Evolutionary conservation across 2,329 filamentous ascomycete genomes (phyloP).

Genomic region (Tolypocladium endophyticum): DNA sequence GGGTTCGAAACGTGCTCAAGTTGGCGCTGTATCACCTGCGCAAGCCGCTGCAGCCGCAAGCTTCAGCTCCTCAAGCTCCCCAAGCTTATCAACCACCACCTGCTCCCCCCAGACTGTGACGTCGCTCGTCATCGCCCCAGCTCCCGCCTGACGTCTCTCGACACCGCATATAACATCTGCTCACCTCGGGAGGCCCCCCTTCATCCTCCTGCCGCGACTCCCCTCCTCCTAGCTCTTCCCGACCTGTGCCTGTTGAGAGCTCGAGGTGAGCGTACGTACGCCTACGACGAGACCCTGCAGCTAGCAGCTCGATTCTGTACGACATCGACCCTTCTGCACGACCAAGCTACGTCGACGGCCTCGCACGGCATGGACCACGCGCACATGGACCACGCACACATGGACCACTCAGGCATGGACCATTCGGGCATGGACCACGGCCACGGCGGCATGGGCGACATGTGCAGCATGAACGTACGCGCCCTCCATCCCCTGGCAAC

Average conservation of each 20-base stretch:
- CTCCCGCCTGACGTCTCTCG: neutral
- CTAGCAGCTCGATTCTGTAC: neutral
- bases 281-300: neutral
- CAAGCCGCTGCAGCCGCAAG: neutral
- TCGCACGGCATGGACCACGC: neutral
- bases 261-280: neutral
- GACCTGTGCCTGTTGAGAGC: neutral
- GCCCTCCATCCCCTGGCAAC: neutral
- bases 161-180: neutral
- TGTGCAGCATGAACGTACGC: conserved; percentile 83
- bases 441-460: conserved; percentile 42
- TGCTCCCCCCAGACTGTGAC: neutral
- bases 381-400: conserved; percentile 12
- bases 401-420: conserved; percentile 34
- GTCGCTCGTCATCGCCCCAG: neutral
- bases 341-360: neutral
- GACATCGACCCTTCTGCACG: neutral
- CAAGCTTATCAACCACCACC: no score
- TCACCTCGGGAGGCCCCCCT: no score
- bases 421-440: conserved; percentile 35
- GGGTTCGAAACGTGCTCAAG: neutral
- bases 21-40: neutral
- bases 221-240: neutral
- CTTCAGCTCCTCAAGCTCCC: no score
- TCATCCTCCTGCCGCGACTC: neutral